Conservation (phyloP, 2,329 filamentous ascomycete species). For the Fusarium pseudonygamai region DNA sequence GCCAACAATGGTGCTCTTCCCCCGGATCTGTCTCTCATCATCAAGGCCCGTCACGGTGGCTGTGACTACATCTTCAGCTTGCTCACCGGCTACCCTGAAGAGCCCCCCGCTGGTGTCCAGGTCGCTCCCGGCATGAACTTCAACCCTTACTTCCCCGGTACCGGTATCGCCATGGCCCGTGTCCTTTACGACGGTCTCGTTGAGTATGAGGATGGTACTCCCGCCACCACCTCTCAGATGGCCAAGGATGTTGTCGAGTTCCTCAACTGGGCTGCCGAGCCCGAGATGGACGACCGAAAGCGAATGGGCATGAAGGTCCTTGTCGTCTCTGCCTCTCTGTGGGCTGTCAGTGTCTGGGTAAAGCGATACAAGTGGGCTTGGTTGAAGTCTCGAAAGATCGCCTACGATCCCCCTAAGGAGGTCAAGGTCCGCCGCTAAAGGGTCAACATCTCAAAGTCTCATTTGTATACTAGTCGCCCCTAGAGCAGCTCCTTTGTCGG, state of each 20-base stretch:
- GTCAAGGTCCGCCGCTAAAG: constrained; percentile 60
- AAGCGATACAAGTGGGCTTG: constrained; percentile 99
- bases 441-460: constrained; percentile 41
- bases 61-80: constrained; percentile 99
- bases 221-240: constrained; percentile 97
- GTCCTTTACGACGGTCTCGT: constrained; percentile 97
- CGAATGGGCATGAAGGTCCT: constrained; percentile 99
- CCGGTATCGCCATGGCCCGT: constrained; percentile 98
- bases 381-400: constrained; percentile 94
- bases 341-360: constrained; percentile 92
- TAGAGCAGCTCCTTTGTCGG: constrained; percentile 56
- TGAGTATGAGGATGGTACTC: constrained; percentile 96
- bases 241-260: constrained; percentile 99
- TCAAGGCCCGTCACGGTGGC: constrained; percentile 97
- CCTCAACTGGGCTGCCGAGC: constrained; percentile 98
- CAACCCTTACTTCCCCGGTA: constrained; percentile 99
- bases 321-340: constrained; percentile 79
- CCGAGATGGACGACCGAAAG: constrained; percentile 99
- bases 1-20: constrained; percentile 98
- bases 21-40: constrained; percentile 95
- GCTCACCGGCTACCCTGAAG: constrained; percentile 96
- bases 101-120: constrained; percentile 87
- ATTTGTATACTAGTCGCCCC: constrained; percentile 57
- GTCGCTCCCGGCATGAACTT: constrained; percentile 96
- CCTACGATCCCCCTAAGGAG: constrained; percentile 80